phyloP scores from a whole-genome alignment of 345 rosid species.

The Arabis alpina region DNA sequence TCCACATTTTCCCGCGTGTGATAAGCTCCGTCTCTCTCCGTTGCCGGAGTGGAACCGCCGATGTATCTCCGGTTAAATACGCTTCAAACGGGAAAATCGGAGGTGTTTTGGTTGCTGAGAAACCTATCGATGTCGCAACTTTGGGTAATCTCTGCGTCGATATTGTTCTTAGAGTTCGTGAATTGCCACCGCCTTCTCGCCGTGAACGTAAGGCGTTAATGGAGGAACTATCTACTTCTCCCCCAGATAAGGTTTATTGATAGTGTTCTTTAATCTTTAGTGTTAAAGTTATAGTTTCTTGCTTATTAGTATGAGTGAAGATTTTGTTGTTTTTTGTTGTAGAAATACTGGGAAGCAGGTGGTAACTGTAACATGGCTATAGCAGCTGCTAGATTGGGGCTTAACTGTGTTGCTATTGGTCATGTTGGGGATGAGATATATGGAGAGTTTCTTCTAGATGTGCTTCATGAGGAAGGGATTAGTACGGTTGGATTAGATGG shows the following conservation, averaged over 20 bases:
- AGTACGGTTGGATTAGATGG: constrained; percentile 63
- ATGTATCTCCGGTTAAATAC: constrained; percentile 42
- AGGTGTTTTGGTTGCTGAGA: constrained; percentile 45
- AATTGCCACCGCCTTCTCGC: constrained; percentile 70
- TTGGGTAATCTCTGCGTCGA: constrained; percentile 96
- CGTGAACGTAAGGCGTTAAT: constrained; percentile 65
- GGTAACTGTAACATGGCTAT: constrained; percentile 98
- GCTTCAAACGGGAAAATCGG: constrained; percentile 40
- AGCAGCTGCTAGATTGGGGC: constrained; percentile 96
- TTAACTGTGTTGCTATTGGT: constrained; percentile 75
- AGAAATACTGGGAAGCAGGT: constrained; percentile 96
- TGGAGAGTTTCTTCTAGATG: constrained; percentile 81
- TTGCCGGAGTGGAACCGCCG: constrained; percentile 40
- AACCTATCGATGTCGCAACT: constrained; percentile 71
- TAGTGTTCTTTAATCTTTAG: background rate
- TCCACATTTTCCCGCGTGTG: constrained; percentile 40
- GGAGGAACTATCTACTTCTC: constrained; percentile 72
- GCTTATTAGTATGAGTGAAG: background rate
- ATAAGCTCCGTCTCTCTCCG: constrained; percentile 36
- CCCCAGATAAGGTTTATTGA: constrained; percentile 78
- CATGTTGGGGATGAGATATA: constrained; percentile 85
- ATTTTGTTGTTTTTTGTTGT: constrained; percentile 26
- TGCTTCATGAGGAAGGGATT: constrained; percentile 80
- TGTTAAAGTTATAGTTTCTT: background rate
- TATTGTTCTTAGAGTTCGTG: constrained; percentile 79